Evolutionary conservation across 225 moss, liverwort and hornwort species (phyloP), one percentile per base, ranked within the genome.

Genomic region (Asterella californica): DNA sequence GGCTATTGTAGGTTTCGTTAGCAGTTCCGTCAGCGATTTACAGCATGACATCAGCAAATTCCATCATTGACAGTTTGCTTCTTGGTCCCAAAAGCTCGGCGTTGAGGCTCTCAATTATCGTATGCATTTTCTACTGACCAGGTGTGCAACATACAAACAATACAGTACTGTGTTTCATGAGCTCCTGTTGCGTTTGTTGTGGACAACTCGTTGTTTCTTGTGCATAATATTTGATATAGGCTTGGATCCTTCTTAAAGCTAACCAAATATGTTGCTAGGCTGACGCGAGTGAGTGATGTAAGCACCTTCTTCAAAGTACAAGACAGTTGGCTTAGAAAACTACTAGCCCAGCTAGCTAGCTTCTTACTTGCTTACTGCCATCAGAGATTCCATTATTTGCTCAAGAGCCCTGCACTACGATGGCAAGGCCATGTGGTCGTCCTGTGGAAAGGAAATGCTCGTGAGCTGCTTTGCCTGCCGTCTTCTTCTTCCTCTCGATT

Each of bases 111-210:
- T 27, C 10, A 25, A 61, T 27, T 27, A 61, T 61, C 61, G 3
- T 25, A 61, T 61, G n/a, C n/a, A 0, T 61, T 27, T 21, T 61
- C n/a, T 6, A 27, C n/a, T 61, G 61, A 25, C 61, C 61, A 61
- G 61, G 27, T 61, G n/a, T 25, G 25, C 19, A 61, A 61, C 61
- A 61, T 61, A 61, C 61, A 61, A 61, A 61, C 61, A 59, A 61
- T 21, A 61, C 61, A 25, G 61, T 61, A 61, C 61, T 25, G 4
- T 61, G 67, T 67, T 67, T 36, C 67, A 33, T 67, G 67, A 67
- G 61, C 61, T 33, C 17, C 67, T 67, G 67, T 67, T 67, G 67
- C 67, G 67, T 34, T 67, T 67, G 18, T 67, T 67, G 67, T 67
- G 67, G 67, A 67, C 67, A 67, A 67, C 67, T 67, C 30, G 25